phyloP scores from a whole-genome alignment of 2,329 filamentous ascomycete species.

The Orbilia blumenaviensis region DNA sequence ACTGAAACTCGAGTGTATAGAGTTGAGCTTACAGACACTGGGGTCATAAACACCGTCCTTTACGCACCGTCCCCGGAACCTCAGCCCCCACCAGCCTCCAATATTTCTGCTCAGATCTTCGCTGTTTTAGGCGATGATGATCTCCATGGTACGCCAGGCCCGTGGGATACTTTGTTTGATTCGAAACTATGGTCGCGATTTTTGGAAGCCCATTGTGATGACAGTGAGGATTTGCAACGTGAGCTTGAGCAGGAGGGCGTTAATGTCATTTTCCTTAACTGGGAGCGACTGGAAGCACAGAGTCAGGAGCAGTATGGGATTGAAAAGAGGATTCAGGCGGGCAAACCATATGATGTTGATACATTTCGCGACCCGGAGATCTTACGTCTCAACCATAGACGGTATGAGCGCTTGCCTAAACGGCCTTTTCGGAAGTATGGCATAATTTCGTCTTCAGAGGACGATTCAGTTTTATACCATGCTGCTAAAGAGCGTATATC shows the following conservation, averaged over 20 bases:
- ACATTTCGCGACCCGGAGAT: neutral
- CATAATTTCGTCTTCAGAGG: neutral
- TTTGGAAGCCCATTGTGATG: neutral
- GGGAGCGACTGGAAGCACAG: neutral
- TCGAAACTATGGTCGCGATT: neutral
- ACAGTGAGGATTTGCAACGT: neutral
- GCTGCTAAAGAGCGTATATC: slow-evolving; percentile 1
- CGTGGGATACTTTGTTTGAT: neutral
- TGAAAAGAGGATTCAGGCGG: neutral
- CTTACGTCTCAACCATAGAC: neutral
- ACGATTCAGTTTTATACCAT: neutral
- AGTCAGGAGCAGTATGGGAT: neutral
- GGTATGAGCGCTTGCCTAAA: neutral
- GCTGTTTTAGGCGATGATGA: neutral
- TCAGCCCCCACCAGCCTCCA: no score
- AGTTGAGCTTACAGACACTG: neutral
- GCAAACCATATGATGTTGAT: neutral
- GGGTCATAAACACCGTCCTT: neutral
- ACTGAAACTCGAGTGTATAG: no score
- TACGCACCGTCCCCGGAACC: neutral
- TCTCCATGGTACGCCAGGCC: neutral
- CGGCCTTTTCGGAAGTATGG: neutral
- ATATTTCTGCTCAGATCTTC: neutral
- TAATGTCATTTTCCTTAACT: neutral
- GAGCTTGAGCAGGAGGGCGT: neutral